Evolutionary conservation across 2,329 filamentous ascomycete species (phyloP), one percentile per base, ranked within the genome.

Genomic region (Pleurostoma richardsiae): DNA sequence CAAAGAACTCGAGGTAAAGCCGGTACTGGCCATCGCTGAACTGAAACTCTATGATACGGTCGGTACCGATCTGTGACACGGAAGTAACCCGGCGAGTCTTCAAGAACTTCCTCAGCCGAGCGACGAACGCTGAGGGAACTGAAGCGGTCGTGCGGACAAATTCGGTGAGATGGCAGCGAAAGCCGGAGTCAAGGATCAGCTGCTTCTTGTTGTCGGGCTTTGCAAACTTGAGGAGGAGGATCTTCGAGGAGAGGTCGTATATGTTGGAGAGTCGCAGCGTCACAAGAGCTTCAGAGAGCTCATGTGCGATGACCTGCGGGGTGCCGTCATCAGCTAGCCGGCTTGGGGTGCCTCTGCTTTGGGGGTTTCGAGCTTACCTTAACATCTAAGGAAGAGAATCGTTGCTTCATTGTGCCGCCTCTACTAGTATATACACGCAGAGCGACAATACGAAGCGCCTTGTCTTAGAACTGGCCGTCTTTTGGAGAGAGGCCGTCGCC

Each of bases 211-310:
- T 80, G 60, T 92, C 85, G 40, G 92, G 90, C 65, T 94, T 95
- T 46, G 90, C 84, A 62, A 99, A 94, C 64, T 96, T 97, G 67
- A 99, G 80, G 29, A 97, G 83, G 61, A 97, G 89, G 61, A 97
- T 96, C 62, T 92, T 90, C 54, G 90, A 90, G 52, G 90, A 95
- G 49, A 99, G 82, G 66, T 99, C 94, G 72, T 99, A 97, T 64
- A 96, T 85, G 63, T 99, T 99, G 52, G 88, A 83, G 43, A 97
- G 80, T 53, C 94, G 88, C 52, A 97, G 77, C 49, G 82, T 82
- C 49, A 86, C 81, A 45, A 99, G 78, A 54, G 78, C 80, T 52
- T 80, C 74, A 49, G 90, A 85, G 52, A 99, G 86, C 78, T 99
- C 94, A 65, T 95, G 89, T 47, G 90, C 87, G 62, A 97, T 95